Evolutionary conservation across 768 basidiomycete genomes (phyloP).

Genomic region (Amyloporia xantha): DNA sequence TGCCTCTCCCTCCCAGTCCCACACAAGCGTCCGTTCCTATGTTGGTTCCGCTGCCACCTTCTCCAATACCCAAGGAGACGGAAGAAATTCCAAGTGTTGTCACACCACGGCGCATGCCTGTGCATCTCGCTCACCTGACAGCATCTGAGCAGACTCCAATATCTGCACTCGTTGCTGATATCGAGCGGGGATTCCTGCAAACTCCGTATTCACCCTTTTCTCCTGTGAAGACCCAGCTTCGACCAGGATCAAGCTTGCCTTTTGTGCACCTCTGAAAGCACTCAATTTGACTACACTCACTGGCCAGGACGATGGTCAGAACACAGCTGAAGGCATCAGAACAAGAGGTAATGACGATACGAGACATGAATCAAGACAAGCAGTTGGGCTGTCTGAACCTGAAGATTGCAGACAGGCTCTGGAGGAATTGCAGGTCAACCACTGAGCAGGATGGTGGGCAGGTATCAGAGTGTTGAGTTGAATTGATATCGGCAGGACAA

Average conservation of each 20-base stretch:
- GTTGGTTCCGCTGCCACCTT: not conserved
- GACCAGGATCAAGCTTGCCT: not conserved
- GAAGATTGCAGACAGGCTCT: not conserved
- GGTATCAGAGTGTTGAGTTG: not conserved
- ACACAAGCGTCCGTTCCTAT: not conserved
- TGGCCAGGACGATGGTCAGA: not conserved
- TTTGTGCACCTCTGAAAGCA: not conserved
- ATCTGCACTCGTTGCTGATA: constrained; percentile 47
- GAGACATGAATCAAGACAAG: too few species aligned
- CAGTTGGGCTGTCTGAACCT: not conserved
- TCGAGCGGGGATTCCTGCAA: constrained; percentile 62
- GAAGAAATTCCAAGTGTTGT: not conserved
- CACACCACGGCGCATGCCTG: not conserved
- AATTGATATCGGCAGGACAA: not conserved
- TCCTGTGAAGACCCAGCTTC: constrained; percentile 40
- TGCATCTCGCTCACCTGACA: not conserved
- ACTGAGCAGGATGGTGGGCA: not conserved
- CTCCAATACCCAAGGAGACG: not conserved
- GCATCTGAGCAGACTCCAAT: constrained; percentile 46
- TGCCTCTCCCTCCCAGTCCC: constrained; percentile 1
- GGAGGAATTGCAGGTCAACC: not conserved
- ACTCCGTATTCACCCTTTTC: constrained; percentile 59
- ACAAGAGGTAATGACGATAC: too few species aligned
- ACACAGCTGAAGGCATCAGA: constrained; percentile 23
- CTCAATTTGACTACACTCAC: constrained; percentile 15